phyloP scores from a whole-genome alignment of 345 rosid genomes.

The Pugionium dolabratum region DNA sequence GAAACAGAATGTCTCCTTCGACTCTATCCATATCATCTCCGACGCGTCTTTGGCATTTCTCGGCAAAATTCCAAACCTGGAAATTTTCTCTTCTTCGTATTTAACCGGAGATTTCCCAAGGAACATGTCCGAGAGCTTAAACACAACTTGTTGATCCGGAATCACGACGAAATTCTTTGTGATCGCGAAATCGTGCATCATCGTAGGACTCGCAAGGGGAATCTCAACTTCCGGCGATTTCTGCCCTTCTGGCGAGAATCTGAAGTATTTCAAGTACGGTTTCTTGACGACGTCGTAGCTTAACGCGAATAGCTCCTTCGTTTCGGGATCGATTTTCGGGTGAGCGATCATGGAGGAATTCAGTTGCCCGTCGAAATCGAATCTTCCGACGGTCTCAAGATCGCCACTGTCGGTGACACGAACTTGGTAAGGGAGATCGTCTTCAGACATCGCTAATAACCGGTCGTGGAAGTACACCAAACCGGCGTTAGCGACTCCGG shows the following conservation, averaged over 20 bases:
- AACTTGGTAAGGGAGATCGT: constrained; percentile 86
- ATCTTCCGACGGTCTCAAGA: constrained; percentile 69
- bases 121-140: constrained; percentile 78
- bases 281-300: constrained; percentile 80
- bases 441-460: constrained; percentile 88
- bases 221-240: constrained; percentile 86
- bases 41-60: constrained; percentile 55
- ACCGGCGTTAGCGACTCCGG: constrained; percentile 95
- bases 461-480: constrained; percentile 71
- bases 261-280: constrained; percentile 80
- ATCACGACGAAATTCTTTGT: constrained; percentile 54
- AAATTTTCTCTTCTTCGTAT: constrained; percentile 68
- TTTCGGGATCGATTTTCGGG: constrained; percentile 72
- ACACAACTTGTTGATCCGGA: constrained; percentile 96
- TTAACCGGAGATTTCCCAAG: constrained; percentile 87
- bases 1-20: constrained; percentile 80
- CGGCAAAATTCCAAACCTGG: constrained; percentile 70
- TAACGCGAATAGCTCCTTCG: constrained; percentile 73
- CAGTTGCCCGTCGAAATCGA: constrained; percentile 63
- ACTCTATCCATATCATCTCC: constrained; percentile 77
- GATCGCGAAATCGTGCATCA: constrained; percentile 79
- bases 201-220: constrained; percentile 65
- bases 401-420: constrained; percentile 62
- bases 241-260: constrained; percentile 56
- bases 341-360: constrained; percentile 85